A percentile compares a stretch with the other conserved stretches of the same genome.
Evolutionary conservation across 805 yeast genomes (phyloP).

Genomic region (Grigorovia humatica): DNA sequence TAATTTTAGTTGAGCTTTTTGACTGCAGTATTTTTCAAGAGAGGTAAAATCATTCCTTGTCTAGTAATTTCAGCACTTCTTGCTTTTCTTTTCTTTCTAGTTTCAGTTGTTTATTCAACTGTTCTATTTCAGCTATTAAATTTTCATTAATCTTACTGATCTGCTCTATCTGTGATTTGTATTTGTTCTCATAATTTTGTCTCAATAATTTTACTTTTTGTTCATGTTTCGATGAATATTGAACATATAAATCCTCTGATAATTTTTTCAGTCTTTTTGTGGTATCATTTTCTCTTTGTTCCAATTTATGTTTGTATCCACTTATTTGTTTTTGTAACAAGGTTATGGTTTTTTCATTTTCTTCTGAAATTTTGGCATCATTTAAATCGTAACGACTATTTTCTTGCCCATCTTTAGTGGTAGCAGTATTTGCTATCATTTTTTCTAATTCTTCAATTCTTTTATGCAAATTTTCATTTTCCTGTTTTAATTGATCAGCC

Average conservation of each 20-base stretch:
- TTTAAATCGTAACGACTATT: conserved; percentile 3
- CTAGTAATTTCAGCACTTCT: conserved; percentile 44
- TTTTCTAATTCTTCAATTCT: conserved; percentile 21
- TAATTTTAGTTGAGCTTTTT: neutral
- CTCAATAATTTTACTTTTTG: conserved; percentile 55
- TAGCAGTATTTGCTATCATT: conserved; percentile 6
- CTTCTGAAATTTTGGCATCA: conserved; percentile 6
- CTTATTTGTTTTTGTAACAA: conserved; percentile 19
- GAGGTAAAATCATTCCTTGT: neutral
- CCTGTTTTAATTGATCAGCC: conserved; percentile 5
- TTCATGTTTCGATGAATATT: conserved; percentile 69
- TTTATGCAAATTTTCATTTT: conserved; percentile 16
- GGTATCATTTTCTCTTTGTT: conserved; percentile 36
- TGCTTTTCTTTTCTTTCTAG: conserved; percentile 49
- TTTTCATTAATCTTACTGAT: conserved; percentile 35
- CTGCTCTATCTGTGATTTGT: conserved; percentile 36
- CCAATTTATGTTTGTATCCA: conserved; percentile 28
- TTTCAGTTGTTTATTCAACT: conserved; percentile 37
- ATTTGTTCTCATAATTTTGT: conserved; percentile 46
- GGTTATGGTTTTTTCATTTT: conserved; percentile 7
- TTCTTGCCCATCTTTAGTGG: conserved; percentile 4
- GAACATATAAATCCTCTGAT: conserved; percentile 61
- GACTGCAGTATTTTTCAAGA: neutral
- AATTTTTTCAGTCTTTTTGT: conserved; percentile 49
- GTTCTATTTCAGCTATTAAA: conserved; percentile 42